Evolutionary conservation across 2,329 filamentous ascomycete species (phyloP), one percentile per base, ranked within the genome.

Genomic region (Myriangium duriaei): DNA sequence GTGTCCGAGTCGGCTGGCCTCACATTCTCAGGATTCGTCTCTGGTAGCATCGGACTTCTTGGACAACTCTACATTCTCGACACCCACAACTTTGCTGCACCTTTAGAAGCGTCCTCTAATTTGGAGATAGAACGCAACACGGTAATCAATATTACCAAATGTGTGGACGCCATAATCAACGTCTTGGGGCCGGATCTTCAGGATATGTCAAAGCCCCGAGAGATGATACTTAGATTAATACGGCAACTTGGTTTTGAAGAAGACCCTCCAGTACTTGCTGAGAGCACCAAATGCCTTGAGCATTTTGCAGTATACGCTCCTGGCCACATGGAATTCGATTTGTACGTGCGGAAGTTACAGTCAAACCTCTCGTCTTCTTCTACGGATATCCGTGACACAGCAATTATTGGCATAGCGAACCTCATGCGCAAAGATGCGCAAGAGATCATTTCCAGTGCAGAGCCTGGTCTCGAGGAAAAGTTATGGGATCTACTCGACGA

Each of bases 101-200:
- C 76, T 3, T 82, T 82, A 1, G 67, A 83, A 29, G 78, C 85
- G 5, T 86, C 83, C 1, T 95, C 91, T 51, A 96, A 94, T 54
- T 72, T 94, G 24, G 87, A 95, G 58, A 69, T 92, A 49, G 84
- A 91, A 40, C 68, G 87, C 15, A 79, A 84, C 4, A 88, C 88
- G 0, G 75, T 81, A 1, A 79, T 85, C 13, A 81, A 86, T 1
- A 79, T 96, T 44, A 81, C 83, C 19, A 78, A 85, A 49, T 93
- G 85, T 49, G 79, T 95, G 18, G 87, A 96, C 58, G 91, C 87
- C n/a, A 69, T 94, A 15, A 86, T 98, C 62, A 96, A 96, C 49
- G 91, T 98, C 7, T 71, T 98, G 9, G 91, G 91, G 0, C 91
- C 91, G 1, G 92, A 98, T 59, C 65, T 98, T 14, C 91, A 96